Evolutionary conservation across 2,329 filamentous ascomycete genomes (phyloP), one percentile per base, ranked within the genome.

Genomic region (Nothophoma quercina): DNA sequence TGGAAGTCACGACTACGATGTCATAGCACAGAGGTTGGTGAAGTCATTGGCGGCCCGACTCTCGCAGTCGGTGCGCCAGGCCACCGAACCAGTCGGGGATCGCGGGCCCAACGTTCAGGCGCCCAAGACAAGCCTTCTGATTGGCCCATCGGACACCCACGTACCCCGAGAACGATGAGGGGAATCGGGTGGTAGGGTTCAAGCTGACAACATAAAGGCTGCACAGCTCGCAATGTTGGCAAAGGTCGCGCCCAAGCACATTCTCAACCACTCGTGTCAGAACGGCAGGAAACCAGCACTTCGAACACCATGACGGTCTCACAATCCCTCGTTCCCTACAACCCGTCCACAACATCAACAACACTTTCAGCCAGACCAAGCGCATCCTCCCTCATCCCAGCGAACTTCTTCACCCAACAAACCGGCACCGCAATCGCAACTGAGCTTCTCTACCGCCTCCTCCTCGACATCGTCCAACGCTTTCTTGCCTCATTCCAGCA

Each of bases 371-470:
- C 36, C 13, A 47, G 32, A 33, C 32, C 48, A 25, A 48, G 42
- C 9, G 38, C 51, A 21, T 35, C 34, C 18, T 58, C 60, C 1
- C 41, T 63, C 12, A 55, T 64, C 23, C 42, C 58, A 5, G 57
- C 54, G 8, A 46, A 34, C 29, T 49, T 59, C 29, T 63, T 63
- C 42, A 53, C 44, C 4, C 58, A 54, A 18, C 58, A 59, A 41
- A 67, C 65, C 28, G 63, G 64, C 19, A 67, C 63, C 7, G 64
- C 64, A 16, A 63, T 70, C 23, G 64, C 60, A 13, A 68, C 68
- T 2, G 66, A 71, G 41, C 56, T 70, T 3, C 60, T 70, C 43
- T 72, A 70, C 32, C 67, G 68, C 39, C 34, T 72, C 25, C 63
- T 72, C 32, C 43, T 63, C 42, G 66, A 69, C 36, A 58, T 72